Percentiles rank a stretch among this genome's conserved stretches.
Conservation (phyloP, 2,329 filamentous ascomycete genomes). For the Neofusicoccum cordaticola region DNA sequence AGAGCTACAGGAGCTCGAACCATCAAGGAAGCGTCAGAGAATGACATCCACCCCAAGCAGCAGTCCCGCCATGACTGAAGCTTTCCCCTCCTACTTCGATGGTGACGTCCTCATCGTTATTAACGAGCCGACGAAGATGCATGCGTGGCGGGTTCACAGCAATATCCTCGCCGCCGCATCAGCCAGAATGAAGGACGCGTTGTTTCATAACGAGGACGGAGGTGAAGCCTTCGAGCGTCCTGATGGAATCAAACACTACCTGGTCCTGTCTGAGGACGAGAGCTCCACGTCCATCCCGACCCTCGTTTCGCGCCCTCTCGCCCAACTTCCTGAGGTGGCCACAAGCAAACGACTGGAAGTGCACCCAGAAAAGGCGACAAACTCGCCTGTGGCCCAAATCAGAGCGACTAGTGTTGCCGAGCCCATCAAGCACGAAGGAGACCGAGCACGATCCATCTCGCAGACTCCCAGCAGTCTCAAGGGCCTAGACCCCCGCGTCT, state of each 20-base stretch:
- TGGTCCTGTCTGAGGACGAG: not conserved
- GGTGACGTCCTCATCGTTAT: slow-evolving; percentile 22
- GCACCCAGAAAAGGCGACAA: too few relatives aligned
- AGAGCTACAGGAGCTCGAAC: not conserved
- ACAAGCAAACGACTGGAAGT: too few relatives aligned
- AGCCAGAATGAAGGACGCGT: not conserved
- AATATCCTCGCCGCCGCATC: slow-evolving; percentile 4
- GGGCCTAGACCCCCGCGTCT: not conserved
- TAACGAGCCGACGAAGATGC: not conserved
- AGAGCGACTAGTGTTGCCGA: not conserved
- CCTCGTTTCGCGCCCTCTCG: too few relatives aligned
- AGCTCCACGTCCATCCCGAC: too few relatives aligned
- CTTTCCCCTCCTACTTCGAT: slow-evolving; percentile 20
- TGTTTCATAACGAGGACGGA: not conserved
- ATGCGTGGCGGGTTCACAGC: slow-evolving; percentile 21
- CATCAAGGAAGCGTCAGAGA: not conserved
- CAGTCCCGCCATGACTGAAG: not conserved
- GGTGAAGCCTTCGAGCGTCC: not conserved
- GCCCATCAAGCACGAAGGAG: not conserved
- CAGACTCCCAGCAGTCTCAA: too few relatives aligned
- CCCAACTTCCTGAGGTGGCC: not conserved
- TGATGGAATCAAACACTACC: not conserved
- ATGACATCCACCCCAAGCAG: not conserved
- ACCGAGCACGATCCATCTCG: too few relatives aligned
- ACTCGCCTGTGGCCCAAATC: not conserved